These are phyloP conservation scores for Marsdenia floribunda DNA, from an alignment of 257 asterid genomes.

Conservation along the genomic window DNA sequence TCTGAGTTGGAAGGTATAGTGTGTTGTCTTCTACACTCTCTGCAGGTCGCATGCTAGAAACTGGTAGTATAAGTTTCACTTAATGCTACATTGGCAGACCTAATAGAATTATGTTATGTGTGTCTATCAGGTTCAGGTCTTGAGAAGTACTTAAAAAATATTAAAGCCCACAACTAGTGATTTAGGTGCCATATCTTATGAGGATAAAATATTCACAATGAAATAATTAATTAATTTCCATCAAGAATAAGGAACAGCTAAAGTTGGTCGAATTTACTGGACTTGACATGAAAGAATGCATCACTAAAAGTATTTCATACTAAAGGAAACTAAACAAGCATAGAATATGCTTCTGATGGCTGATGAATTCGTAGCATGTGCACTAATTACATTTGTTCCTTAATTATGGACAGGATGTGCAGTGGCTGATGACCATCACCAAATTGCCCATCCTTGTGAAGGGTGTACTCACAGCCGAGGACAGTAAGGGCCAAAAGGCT, in stretches of 20 bases:
- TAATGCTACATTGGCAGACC: background rate
- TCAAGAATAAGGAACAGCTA: background rate
- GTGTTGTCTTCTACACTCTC: background rate
- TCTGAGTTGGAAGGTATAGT: slow-evolving; percentile 77
- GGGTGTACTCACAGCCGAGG: slow-evolving; percentile 97
- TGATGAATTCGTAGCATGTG: background rate
- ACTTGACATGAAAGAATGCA: background rate
- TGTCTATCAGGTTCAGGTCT: background rate
- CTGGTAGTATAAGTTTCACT: background rate
- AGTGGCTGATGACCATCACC: slow-evolving; percentile 98
- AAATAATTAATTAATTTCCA: background rate
- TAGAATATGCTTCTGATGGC: background rate
- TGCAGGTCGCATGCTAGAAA: background rate
- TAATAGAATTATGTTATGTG: background rate
- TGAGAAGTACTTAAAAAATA: background rate
- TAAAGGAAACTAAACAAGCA: background rate
- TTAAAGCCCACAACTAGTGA: background rate
- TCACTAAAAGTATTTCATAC: background rate
- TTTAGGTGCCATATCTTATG: too few species aligned
- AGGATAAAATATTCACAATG: too few species aligned
- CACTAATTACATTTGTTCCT: slow-evolving; percentile 11
- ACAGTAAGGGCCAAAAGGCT: slow-evolving; percentile 43
- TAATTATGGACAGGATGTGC: slow-evolving; percentile 58
- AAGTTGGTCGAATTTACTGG: background rate
- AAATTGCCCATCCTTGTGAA: slow-evolving; percentile 87